phyloP scores from a whole-genome alignment of 2,329 filamentous ascomycete genomes.

The Fusarium subtropicale region DNA sequence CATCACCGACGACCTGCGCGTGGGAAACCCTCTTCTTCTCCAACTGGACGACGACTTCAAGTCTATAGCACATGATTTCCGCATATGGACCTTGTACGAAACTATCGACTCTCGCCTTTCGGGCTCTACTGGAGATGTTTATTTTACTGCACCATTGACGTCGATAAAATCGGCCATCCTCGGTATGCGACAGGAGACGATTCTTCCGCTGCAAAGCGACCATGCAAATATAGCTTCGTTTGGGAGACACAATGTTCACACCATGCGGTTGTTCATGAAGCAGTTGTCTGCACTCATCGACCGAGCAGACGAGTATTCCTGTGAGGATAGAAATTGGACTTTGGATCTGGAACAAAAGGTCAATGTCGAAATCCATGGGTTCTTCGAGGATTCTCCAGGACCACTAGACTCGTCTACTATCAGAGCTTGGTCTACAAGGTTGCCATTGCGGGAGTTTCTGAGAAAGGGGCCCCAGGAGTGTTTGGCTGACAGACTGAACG shows the following conservation, averaged over 20 bases:
- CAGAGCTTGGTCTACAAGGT: constrained; percentile 63
- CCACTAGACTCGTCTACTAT: constrained; percentile 52
- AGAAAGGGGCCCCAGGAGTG: constrained; percentile 66
- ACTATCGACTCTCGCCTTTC: constrained; percentile 70
- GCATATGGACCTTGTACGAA: constrained; percentile 72
- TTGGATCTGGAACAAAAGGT: constrained; percentile 65
- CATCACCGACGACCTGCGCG: constrained; percentile 62
- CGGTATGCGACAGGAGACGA: constrained; percentile 63
- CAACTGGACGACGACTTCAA: constrained; percentile 67
- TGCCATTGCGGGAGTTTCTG: constrained; percentile 66
- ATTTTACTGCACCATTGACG: constrained; percentile 69
- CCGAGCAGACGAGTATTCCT: constrained; percentile 50
- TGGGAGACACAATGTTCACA: constrained; percentile 61
- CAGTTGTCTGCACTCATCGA: constrained; percentile 51
- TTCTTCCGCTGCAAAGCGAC: constrained; percentile 65
- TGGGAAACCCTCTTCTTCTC: constrained; percentile 62
- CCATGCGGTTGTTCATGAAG: constrained; percentile 56
- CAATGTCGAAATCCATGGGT: constrained; percentile 67
- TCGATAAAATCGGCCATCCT: constrained; percentile 67
- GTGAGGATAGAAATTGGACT: constrained; percentile 55
- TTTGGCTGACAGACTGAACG: constrained; percentile 63
- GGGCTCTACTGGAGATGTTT: constrained; percentile 59
- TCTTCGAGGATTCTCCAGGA: constrained; percentile 66
- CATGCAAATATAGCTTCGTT: constrained; percentile 68
- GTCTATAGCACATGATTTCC: constrained; percentile 67